Percentiles rank a stretch among this genome's conserved stretches.
These are phyloP conservation scores for Rasamsonia emersonii DNA, from an alignment of 2,329 filamentous ascomycete species.

Conservation along the genomic window DNA sequence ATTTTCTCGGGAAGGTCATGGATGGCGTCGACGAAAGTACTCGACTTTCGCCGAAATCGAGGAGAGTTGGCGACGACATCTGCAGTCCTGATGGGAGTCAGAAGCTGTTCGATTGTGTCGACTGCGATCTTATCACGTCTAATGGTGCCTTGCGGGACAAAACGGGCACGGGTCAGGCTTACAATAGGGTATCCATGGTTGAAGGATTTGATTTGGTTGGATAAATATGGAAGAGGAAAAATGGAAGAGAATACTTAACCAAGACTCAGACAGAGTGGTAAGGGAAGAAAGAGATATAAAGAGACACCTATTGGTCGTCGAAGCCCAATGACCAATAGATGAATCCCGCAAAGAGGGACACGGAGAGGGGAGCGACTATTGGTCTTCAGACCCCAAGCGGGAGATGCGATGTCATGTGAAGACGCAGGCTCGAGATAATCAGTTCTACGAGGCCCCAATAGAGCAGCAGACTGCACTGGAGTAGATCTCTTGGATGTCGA, in stretches of 20 bases:
- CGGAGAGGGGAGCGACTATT: no score
- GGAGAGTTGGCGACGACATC: constrained; percentile 87
- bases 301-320: no score
- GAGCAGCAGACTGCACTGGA: no score
- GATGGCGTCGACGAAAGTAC: constrained; percentile 93
- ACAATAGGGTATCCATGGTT: constrained; percentile 43
- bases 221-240: neutral
- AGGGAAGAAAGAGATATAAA: neutral
- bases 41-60: constrained; percentile 83
- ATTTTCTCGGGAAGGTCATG: constrained; percentile 81
- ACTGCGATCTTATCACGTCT: neutral
- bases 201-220: no score
- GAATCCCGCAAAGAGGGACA: no score
- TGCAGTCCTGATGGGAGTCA: constrained; percentile 57
- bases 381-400: no score
- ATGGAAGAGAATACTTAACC: constrained; percentile 1
- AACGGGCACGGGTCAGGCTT: constrained; percentile 15
- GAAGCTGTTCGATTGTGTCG: constrained; percentile 7
- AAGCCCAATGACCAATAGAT: no score
- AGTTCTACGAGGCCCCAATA: no score
- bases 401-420: no score
- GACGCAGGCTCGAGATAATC: no score
- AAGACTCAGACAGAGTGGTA: neutral
- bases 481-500: no score
- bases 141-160: neutral